Evolutionary conservation across 163 green algal genomes (phyloP).

Genomic region (Chlamydomonas reinhardtii): DNA sequence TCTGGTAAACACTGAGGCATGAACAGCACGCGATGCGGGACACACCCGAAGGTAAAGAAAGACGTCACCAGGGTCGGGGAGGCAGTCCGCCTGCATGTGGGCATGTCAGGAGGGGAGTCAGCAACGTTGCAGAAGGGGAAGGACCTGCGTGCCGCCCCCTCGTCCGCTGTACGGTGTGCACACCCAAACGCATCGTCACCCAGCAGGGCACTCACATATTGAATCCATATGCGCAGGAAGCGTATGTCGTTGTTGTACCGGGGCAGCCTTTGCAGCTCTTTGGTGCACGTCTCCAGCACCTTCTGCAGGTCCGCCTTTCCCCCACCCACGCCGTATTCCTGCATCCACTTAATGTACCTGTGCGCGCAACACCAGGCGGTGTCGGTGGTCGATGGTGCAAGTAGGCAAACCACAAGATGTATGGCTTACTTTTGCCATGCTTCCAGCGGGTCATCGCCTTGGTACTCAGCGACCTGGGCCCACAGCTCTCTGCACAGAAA

Average conservation of each 20-base stretch:
- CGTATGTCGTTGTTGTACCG: constrained; percentile 89
- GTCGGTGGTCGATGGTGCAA: no score
- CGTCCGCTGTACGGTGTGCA: no score
- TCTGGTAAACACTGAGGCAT: not conserved
- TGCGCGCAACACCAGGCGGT: constrained; percentile 13
- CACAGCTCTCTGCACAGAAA: constrained; percentile 68
- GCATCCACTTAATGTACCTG: constrained; percentile 95
- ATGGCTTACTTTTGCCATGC: constrained; percentile 86
- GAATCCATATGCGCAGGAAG: constrained; percentile 96
- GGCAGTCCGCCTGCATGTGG: constrained; percentile 84
- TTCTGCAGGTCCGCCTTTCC: constrained; percentile 84
- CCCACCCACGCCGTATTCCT: constrained; percentile 81
- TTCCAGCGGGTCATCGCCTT: constrained; percentile 84
- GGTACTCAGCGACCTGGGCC: constrained; percentile 75
- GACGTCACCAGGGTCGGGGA: constrained; percentile 90
- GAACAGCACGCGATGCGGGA: no score
- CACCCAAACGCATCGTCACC: no score
- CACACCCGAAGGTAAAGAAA: constrained; percentile 87
- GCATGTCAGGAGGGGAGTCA: not conserved
- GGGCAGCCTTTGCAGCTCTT: constrained; percentile 73
- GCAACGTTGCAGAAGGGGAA: not conserved
- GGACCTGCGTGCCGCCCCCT: not conserved
- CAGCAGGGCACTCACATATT: constrained; percentile 82
- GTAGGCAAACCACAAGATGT: no score
- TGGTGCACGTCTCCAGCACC: constrained; percentile 90